Evolutionary conservation across 371 early-diverging fungal species (phyloP), one percentile per base, ranked within the genome.

Genomic region (Mucor ambiguus): DNA sequence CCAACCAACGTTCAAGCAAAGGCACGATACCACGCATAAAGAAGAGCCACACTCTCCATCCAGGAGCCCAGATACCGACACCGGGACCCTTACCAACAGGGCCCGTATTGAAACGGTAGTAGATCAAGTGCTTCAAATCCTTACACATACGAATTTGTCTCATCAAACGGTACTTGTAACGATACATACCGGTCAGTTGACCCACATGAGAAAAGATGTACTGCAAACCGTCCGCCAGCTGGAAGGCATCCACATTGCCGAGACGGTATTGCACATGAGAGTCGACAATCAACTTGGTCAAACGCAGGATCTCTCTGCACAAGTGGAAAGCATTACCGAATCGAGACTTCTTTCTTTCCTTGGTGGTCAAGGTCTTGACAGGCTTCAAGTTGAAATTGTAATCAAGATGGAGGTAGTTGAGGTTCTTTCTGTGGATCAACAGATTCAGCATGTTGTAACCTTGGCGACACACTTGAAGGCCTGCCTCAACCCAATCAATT

Each of bases 21-120:
- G 99, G 98, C 8, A 97, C 96, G 58, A 97, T 95, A 67, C 99
- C 99, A 66, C 99, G 93, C 89, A 99, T 81, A 84, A 98, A 99
- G 85, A 97, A 98, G 29, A 97, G 88, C 99, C 99, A 99, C 29
- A 99, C 98, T 71, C 99, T 90, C 99, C 99, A 99, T 30, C 94
- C 94, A 41, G 99, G 98, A 16, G 97, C 98, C 99, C 99, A 99
- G 77, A 99, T 95, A 58, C 98, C 97, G 58, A 93, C 92, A 72
- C 99, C 98, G 30, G 99, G 98, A 57, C 98, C 98, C 74, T 97
- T 96, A 43, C 97, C 98, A 29, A 98, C 96, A 2, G 98, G 94
- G 4, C 97, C 97, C 8, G 96, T 96, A 78, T 95, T 98, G 84
- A 97, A 96, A n/a, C 96, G 91, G 69, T 95, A 93, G 73, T 93